Evolutionary conservation across 176 grass and related monocot species (phyloP), one percentile per base, ranked within the genome.

Genomic region (Bonia amplexicaulis): DNA sequence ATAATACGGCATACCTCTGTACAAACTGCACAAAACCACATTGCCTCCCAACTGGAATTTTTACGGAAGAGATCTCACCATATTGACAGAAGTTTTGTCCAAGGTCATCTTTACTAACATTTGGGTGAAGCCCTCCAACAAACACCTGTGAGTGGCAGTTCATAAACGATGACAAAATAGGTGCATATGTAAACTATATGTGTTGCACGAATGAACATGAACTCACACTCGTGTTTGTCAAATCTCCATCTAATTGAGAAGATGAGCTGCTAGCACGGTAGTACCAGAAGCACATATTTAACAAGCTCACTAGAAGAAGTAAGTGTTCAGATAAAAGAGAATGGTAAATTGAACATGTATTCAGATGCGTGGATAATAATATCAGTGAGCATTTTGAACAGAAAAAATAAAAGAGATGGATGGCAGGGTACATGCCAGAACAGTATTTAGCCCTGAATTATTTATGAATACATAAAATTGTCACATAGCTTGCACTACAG

Each of bases 1-100:
- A 16, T 52, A 16, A 52, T 52, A 52, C 5, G 6, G 15, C 49
- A 52, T 16, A 51, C 48, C 31, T 51, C 14, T 51, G 87, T 41
- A 88, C 66, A 90, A 96, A 93, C 75, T 96, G 91, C 82, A 93
- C 91, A 4, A 96, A 93, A 11, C 91, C 89, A 8, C 89, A 96
- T 69, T 96, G 89, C 66, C 93, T 96, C 25, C 94, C 89, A 48
- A 85, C 85, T 83, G 94, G 94, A 64, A 91, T 91, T 80, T 96
- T 93, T 49, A 93, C 87, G 4, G 94, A 93, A 39, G 89, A 88
- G 58, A 96, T 96, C 37, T 91, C 91, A 57, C 91, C 94, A 46
- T 93, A 93, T 61, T 93, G 85, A 37, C 87, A 91, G 59, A 96
- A 96, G 41, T 68, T 79, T 82, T 93, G 84, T 79, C 87, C 90